Conservation (phyloP, 495 filamentous ascomycete species). For the Penicillium steckii region DNA sequence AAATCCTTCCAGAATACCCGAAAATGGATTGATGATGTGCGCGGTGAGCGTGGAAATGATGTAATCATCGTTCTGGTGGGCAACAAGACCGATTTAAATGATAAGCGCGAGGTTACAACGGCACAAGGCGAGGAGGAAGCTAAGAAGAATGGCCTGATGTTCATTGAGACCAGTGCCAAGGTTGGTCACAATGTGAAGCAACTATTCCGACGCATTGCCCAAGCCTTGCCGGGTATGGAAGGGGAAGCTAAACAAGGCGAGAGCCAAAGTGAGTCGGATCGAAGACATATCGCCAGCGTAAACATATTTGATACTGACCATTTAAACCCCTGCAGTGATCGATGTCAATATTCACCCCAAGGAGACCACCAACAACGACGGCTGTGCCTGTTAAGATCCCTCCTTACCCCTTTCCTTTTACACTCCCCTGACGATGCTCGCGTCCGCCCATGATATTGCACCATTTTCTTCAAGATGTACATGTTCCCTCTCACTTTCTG, state of each 20-base stretch:
- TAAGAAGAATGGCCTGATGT: conserved; percentile 96
- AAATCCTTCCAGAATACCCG: conserved; percentile 97
- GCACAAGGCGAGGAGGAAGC: conserved; percentile 96
- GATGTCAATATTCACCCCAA: conserved; percentile 87
- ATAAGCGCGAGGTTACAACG: conserved; percentile 94
- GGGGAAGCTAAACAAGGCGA: conserved; percentile 66
- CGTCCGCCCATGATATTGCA: conserved; percentile 42
- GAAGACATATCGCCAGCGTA: not conserved
- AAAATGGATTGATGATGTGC: conserved; percentile 99
- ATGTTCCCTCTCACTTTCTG: conserved; percentile 31
- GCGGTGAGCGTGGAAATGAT: conserved; percentile 93
- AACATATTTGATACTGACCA: conserved; percentile 18
- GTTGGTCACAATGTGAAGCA: conserved; percentile 97
- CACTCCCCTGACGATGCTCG: conserved; percentile 31
- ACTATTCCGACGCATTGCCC: conserved; percentile 94
- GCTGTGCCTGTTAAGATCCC: conserved; percentile 70
- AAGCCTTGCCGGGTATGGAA: conserved; percentile 97
- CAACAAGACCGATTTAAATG: conserved; percentile 98
- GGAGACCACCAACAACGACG: conserved; percentile 68
- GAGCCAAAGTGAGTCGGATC: conserved; percentile 58
- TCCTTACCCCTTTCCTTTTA: conserved; percentile 7
- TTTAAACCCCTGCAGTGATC: conserved; percentile 62
- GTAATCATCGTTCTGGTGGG: conserved; percentile 98
- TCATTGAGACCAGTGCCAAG: conserved; percentile 98
- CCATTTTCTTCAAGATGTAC: conserved; percentile 42